Conservation (phyloP, 2,329 filamentous ascomycete species). For the Talaromyces amestolkiae region DNA sequence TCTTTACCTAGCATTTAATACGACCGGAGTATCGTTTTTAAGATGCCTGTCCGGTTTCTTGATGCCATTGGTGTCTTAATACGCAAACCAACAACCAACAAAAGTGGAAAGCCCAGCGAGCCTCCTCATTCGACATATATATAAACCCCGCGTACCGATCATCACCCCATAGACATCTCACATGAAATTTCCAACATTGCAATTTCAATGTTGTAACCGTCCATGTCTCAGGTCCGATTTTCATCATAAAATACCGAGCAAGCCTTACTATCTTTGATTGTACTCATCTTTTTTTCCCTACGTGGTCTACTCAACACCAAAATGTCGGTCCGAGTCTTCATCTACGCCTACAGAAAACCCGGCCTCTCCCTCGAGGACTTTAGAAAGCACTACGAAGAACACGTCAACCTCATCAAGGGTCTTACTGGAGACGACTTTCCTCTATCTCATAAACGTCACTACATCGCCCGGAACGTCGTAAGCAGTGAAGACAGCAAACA, state of each 20-base stretch:
- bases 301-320: neutral
- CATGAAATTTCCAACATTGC: neutral
- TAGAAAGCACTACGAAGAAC: constrained; percentile 25
- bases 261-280: neutral
- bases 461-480: constrained; percentile 21
- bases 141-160: neutral
- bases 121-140: neutral
- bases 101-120: neutral
- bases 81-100: neutral
- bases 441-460: constrained; percentile 24
- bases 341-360: constrained; percentile 24
- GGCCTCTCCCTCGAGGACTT: constrained; percentile 25
- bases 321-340: constrained; percentile 1
- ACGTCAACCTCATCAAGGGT: constrained; percentile 23
- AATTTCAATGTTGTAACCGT: neutral
- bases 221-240: neutral
- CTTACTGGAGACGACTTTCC: constrained; percentile 24
- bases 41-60: neutral
- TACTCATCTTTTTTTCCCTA: neutral
- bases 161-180: neutral
- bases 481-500: neutral
- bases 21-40: neutral
- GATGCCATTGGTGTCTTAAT: neutral
- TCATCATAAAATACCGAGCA: neutral
- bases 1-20: too few relatives aligned